Percentiles rank a stretch among this genome's conserved stretches.
These are phyloP conservation scores for Coemansia sp. DNA, from an alignment of 192 early-diverging fungal species.

Conservation along the genomic window DNA sequence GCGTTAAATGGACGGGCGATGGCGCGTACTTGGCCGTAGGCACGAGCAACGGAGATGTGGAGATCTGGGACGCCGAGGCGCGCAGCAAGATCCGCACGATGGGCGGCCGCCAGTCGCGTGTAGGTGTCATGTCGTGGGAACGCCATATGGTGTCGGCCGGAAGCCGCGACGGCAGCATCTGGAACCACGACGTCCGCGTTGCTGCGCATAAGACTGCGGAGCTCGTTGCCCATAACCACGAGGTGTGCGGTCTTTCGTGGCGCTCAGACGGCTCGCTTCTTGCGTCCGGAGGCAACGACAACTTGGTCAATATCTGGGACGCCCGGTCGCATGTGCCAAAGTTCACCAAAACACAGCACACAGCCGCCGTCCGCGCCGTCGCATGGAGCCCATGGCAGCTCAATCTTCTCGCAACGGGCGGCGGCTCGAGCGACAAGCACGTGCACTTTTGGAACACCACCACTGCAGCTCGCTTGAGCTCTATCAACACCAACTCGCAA, in stretches of 20 bases:
- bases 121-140: constrained; percentile 87
- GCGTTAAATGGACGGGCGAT: constrained; percentile 74
- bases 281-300: constrained; percentile 95
- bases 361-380: constrained; percentile 89
- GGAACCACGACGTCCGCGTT: constrained; percentile 92
- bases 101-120: constrained; percentile 73
- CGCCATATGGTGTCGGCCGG: constrained; percentile 80
- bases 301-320: constrained; percentile 89
- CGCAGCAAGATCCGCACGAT: constrained; percentile 77
- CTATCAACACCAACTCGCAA: constrained; percentile 81
- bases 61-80: constrained; percentile 88
- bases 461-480: constrained; percentile 60
- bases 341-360: constrained; percentile 71
- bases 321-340: constrained; percentile 63
- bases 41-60: constrained; percentile 72
- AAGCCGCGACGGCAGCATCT: constrained; percentile 86
- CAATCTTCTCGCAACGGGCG: constrained; percentile 83
- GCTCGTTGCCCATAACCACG: constrained; percentile 66
- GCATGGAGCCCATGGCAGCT: constrained; percentile 95
- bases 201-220: constrained; percentile 77
- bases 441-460: constrained; percentile 92
- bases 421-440: constrained; percentile 83
- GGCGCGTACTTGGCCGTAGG: constrained; percentile 72
- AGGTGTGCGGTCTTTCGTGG: constrained; percentile 92
- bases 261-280: constrained; percentile 71